Evolutionary conservation across 345 rosid genomes (phyloP), one percentile per base, ranked within the genome.

Genomic region (Orychophragmus violaceus): DNA sequence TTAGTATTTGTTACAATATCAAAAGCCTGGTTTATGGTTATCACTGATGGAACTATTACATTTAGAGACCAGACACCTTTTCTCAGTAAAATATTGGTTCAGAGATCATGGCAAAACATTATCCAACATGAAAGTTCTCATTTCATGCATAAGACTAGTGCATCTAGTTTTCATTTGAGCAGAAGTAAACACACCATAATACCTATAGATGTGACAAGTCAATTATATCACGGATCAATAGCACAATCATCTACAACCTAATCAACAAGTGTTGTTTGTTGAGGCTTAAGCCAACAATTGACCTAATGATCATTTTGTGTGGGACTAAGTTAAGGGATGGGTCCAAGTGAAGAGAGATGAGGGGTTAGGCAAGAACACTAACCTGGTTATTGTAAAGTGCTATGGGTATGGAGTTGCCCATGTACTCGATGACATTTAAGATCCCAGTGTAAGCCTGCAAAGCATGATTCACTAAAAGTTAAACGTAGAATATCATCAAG

Each of bases 371-470:
- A 8, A 50, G 46, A 41, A 62, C 18, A 64, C 64, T 4, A 81
- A 88, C 99, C 92, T 90, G 99, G 75, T 85, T 94, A 72, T 88
- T 87, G 81, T 79, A 88, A 55, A 94, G 86, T 63, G 76, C 70
- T 54, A 71, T 70, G 32, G 99, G 95, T 68, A 93, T 84, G 74
- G 60, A 83, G 57, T 81, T 60, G 18, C 84, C 85, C 9, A 79
- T 32, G 67, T 56, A 81, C 80, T 94, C 97, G 4, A 90, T 82
- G 77, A 81, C 58, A 78, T 94, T 93, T 84, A 94, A 75, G 70
- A 80, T 1, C 49, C 94, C 87, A 0, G 98, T 90, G 77, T 82
- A 93, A 12, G 82, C 96, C 98, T 93, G 87, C 81, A 81, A 68
- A 45, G 77, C 55, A 79, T 63, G 52, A 65, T 48, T 48, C 36